These are phyloP conservation scores for Madurella fahalii DNA, from an alignment of 2,329 filamentous ascomycete genomes.

Conservation along the genomic window DNA sequence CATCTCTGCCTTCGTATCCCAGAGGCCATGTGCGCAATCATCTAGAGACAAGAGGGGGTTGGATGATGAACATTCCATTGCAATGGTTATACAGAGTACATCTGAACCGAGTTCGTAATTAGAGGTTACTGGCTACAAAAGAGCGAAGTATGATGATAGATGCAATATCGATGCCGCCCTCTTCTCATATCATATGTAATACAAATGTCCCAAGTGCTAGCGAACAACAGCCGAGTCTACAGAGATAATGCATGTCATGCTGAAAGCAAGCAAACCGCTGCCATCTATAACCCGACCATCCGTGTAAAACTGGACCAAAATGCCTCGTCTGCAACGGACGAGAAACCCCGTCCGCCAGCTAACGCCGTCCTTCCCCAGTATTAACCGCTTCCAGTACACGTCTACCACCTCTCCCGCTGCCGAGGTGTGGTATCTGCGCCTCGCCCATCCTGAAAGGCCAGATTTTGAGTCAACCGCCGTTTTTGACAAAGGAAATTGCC, in stretches of 20 bases:
- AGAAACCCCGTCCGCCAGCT: background rate
- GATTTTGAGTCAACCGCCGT: background rate
- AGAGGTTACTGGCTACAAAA: too few relatives aligned
- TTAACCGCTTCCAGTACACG: background rate
- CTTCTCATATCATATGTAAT: background rate
- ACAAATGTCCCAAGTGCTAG: background rate
- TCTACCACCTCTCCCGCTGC: background rate
- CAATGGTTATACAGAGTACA: too few relatives aligned
- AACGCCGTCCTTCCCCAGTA: background rate
- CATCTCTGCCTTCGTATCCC: too few relatives aligned
- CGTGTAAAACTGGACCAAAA: background rate
- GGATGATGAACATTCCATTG: too few relatives aligned
- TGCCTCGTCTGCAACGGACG: background rate
- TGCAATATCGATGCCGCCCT: background rate
- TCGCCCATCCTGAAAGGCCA: background rate
- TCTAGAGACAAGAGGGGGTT: too few relatives aligned
- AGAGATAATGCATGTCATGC: background rate
- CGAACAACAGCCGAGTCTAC: background rate
- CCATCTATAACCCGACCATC: background rate
- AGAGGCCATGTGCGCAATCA: too few relatives aligned
- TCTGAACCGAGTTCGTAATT: too few relatives aligned
- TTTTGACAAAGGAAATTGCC: background rate
- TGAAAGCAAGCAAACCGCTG: background rate
- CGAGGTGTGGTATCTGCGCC: background rate
- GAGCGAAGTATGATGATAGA: background rate